Evolutionary conservation across 1,139 yeast species (phyloP), one percentile per base, ranked within the genome.

Genomic region (Taphrina communis): DNA sequence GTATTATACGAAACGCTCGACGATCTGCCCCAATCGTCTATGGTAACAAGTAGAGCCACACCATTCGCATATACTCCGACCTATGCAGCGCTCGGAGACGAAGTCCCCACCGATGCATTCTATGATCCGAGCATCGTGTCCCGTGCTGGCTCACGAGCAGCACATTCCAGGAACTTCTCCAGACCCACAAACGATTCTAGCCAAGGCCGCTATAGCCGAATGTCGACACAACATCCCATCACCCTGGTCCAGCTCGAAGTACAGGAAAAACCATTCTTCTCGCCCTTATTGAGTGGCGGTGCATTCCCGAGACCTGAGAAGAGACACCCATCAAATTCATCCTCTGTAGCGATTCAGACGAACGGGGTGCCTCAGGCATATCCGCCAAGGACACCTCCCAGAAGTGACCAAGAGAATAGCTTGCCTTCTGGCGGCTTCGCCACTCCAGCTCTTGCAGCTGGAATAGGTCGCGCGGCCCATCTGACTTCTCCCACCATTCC

Each of bases 101-200:
- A 58, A 19, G 44, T 58, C 1, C 62, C 62, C 8, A 58, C 53
- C 11, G 62, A 58, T 44, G 62, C 62, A 5, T 58, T 58, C 53
- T 58, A 58, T 36, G 62, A 58, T 31, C 53, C 62, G 21, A 42
- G 25, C n/a, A n/a, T 31, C 6, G 52, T 31, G 19, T 21, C 53
- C n/a, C 51, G 62, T 31, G 21, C 62, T 8, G 39, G 51, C 19
- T 25, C 62, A n/a, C 51, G 62, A 11, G 35, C 35, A 14, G 31
- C 62, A 44, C 62, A 58, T 17, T 58, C 62, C 42, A 42, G 62
- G 17, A 58, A 58, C 35, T 58, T 58, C 42, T 58, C 62, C 8
- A 38, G 62, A 6, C 62, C 62, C 17, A 58, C 53, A 17, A 58
- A 58, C 21, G 62, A 58, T 12, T 58, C 62, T 42, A 25, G 53